A percentile compares a stretch with the other conserved stretches of the same genome.
These are phyloP conservation scores for Camellia japonica DNA, from an alignment of 148 eudicot genomes.

Conservation along the genomic window DNA sequence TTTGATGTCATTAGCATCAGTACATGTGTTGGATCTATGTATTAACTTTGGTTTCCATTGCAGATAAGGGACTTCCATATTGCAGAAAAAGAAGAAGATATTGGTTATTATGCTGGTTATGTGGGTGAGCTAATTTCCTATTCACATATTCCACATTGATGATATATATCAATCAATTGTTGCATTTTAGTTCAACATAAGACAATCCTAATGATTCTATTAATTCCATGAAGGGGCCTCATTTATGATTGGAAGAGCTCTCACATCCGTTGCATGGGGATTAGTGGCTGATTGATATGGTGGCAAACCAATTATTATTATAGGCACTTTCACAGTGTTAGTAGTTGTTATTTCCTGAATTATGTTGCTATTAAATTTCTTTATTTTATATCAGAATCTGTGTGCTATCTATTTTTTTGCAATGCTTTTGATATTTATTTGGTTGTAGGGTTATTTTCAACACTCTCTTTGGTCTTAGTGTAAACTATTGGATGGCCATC, in stretches of 20 bases:
- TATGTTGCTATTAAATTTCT: no score
- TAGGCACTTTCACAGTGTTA: no score
- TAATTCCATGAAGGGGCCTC: constrained; percentile 52
- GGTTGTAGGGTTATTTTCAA: no score
- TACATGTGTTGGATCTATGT: no score
- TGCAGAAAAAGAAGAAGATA: constrained; percentile 76
- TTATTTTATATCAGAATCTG: no score
- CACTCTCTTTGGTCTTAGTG: no score
- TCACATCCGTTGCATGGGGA: constrained; percentile 85
- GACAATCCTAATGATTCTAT: background rate
- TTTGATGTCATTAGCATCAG: no score
- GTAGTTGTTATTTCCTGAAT: no score
- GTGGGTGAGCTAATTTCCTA: constrained; percentile 44
- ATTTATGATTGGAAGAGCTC: constrained; percentile 80
- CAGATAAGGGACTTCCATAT: constrained; percentile 80
- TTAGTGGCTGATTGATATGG: constrained; percentile 82
- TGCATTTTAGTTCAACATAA: background rate
- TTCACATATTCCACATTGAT: background rate
- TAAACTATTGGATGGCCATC: no score
- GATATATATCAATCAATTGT: background rate
- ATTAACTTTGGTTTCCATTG: constrained; percentile 21
- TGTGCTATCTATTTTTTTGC: no score
- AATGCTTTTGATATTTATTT: no score
- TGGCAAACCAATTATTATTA: constrained; percentile 74
- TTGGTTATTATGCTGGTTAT: constrained; percentile 84